A percentile compares a stretch with the other conserved stretches of the same genome.
These are phyloP conservation scores for Acanthamoeba divionensis DNA, from an alignment of 208 protist species.

Conservation along the genomic window DNA sequence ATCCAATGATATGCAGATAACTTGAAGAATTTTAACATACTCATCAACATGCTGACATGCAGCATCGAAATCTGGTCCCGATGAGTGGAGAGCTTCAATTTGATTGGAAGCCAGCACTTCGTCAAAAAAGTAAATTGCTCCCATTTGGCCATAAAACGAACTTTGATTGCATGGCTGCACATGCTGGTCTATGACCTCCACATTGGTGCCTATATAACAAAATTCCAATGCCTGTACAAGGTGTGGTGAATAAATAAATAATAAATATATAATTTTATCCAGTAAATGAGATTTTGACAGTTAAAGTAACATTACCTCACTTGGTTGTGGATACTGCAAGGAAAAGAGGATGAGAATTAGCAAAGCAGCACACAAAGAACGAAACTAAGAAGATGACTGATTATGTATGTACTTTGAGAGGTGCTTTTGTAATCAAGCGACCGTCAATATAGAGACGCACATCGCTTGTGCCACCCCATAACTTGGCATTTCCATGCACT, in stretches of 20 bases:
- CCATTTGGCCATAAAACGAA: constrained; percentile 69
- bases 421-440: neutral
- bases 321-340: no score
- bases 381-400: no score
- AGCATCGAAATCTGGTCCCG: constrained; percentile 64
- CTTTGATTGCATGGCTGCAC: neutral
- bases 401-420: constrained; percentile 65
- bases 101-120: constrained; percentile 47
- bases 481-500: no score
- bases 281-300: no score
- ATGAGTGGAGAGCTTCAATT: constrained; percentile 60
- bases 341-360: no score
- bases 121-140: constrained; percentile 73
- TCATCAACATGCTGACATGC: constrained; percentile 60
- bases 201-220: constrained; percentile 70
- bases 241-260: no score
- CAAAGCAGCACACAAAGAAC: constrained; percentile 47
- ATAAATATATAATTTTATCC: no score
- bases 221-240: no score
- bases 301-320: no score
- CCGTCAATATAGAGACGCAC: constrained; percentile 65
- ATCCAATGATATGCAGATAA: no score
- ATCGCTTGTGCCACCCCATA: neutral
- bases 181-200: neutral
- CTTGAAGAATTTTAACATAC: no score